Base-by-base conservation (phyloP, 2,329 filamentous ascomycete species). In the Ascochyta rabiei region DNA sequence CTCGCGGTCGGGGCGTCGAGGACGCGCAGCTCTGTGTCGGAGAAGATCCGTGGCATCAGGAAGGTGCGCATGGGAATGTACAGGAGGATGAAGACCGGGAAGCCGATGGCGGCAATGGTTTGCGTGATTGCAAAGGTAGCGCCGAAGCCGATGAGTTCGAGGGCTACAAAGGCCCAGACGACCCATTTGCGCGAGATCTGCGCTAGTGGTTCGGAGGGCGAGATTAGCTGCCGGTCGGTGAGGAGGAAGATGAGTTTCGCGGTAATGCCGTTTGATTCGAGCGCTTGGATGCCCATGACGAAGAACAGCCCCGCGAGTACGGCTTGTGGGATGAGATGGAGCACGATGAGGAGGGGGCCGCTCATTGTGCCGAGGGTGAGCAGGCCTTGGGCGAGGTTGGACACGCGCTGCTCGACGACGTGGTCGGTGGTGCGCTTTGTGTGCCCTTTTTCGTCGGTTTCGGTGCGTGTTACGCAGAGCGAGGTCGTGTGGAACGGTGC, bases 401-500 rank as follows among this genome's bases (percentile, higher is more conserved):
- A 81, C 15, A 84, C 71, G 40, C 83, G 82, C 66, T 85, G 82
- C 62, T 85, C 83, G 30, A 83, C 80, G 1, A 85, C 83, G 16
- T 75, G 72, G 30, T 76, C 76, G 5, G 80, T 79, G 13, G 74
- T 66, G 46, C 80, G 73, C 9, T 59, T 64, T 0, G 77, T 71
- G 71, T 76, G 57, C 74, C 75, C 55, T 79, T 81, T 60, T 75
- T 77, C 67, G 37, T 77, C 67, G 28, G 68, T 64, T 15, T 79
- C 69, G 15, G 75, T 75, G 42, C 67, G 69, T 0, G 73, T 75
- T 51, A 81, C 61, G 56, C 74, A 76, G 13, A 84, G 74, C 0
- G 79, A 80, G 59, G 82, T 82, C 2, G 83, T 86, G 64, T 86
- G 84, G 16, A 85, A 82, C 0, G 83, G 83, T 6, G 83, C 84